phyloP scores from a whole-genome alignment of 1,139 yeast genomes.

The Magnusiomyces magnusii region DNA sequence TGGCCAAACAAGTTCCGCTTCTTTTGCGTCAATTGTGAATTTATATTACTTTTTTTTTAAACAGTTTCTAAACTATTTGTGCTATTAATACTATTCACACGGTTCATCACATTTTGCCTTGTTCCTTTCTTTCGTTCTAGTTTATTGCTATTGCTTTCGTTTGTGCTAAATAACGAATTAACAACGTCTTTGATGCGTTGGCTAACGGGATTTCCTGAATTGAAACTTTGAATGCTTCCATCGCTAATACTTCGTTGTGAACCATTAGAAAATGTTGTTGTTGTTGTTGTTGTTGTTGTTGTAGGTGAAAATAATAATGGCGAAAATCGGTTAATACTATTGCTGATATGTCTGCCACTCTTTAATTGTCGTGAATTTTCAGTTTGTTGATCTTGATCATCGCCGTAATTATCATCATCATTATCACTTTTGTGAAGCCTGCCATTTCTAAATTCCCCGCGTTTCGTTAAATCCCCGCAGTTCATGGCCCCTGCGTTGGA shows the following conservation, averaged over 20 bases:
- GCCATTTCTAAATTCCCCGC: too few relatives aligned
- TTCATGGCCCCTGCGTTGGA: too few relatives aligned
- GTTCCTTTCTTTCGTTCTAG: background rate
- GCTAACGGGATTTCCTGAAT: background rate
- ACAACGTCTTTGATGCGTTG: background rate
- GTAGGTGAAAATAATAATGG: background rate
- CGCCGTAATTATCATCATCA: background rate
- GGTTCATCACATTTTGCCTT: background rate
- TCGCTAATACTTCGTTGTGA: background rate
- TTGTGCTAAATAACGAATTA: background rate
- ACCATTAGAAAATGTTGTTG: too few relatives aligned
- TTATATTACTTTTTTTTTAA: background rate
- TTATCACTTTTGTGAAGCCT: background rate
- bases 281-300: background rate
- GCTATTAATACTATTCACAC: background rate
- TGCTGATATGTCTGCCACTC: too few relatives aligned
- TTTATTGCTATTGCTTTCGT: background rate
- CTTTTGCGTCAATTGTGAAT: background rate
- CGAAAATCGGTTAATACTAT: background rate
- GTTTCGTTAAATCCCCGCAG: too few relatives aligned
- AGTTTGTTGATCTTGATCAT: too few relatives aligned
- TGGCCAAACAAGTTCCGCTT: too few relatives aligned
- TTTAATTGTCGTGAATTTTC: too few relatives aligned
- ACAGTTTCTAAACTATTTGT: background rate
- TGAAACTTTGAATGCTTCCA: background rate